These are phyloP conservation scores for Nakataea oryzae DNA, from an alignment of 2,329 filamentous ascomycete species.

Conservation along the genomic window DNA sequence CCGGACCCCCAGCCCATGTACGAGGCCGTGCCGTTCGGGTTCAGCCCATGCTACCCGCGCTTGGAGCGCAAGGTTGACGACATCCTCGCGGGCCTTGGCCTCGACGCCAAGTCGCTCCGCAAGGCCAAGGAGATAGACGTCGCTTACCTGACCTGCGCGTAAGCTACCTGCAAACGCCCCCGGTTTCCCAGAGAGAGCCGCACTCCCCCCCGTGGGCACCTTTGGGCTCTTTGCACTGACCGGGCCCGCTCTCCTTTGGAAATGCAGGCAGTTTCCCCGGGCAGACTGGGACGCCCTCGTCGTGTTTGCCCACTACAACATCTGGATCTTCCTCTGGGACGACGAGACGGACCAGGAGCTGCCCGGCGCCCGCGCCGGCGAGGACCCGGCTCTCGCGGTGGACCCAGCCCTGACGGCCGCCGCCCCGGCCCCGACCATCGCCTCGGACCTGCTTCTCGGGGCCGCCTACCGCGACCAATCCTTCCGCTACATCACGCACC, in stretches of 20 bases:
- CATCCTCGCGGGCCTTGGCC: background rate
- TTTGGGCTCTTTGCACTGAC: background rate
- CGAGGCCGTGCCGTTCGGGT: background rate
- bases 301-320: slow-evolving; percentile 6
- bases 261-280: slow-evolving; percentile 3
- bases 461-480: slow-evolving; percentile 8
- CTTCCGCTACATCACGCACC: slow-evolving; percentile 1
- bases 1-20: background rate
- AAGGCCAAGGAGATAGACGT: background rate
- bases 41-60: background rate
- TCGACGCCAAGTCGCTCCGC: background rate
- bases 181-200: too few species aligned
- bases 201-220: too few species aligned
- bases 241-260: background rate
- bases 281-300: slow-evolving; percentile 5
- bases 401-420: background rate
- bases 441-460: background rate
- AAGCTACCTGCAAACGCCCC: background rate
- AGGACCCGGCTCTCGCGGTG: too few species aligned
- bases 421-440: slow-evolving; percentile 2
- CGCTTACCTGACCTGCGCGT: background rate
- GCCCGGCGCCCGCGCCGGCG: too few species aligned
- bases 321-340: slow-evolving; percentile 13
- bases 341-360: slow-evolving; percentile 4
- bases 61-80: background rate